Evolutionary conservation across 352 stramenopile species (phyloP), one percentile per base, ranked within the genome.

Genomic region (Pythium folliculosum): DNA sequence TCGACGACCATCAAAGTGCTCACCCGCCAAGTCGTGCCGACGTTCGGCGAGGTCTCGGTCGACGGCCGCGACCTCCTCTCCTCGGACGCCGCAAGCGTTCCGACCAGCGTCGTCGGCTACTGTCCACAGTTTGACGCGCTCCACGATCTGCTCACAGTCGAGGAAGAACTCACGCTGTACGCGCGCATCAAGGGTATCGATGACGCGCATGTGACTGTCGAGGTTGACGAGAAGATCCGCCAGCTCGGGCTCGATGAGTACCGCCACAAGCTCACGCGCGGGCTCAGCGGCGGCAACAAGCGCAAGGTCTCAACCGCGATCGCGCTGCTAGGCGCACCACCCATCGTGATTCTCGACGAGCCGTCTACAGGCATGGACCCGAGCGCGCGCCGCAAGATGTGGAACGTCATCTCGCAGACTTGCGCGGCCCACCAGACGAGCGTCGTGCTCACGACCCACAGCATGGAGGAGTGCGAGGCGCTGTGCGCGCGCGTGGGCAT

Each of bases 271-370:
- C 73, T 81, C 37, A 80, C 80, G 32, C 62, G 71, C 4, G 68
- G 72, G 3, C 57, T 89, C 5, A 86, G 75, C 52, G 94, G 93
- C 22, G 90, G 91, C 53, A 98, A 98, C 83, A 99, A 99, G 81
- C 83, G 97, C 60, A 98, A 98, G 73, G 84, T 99, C 0, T 98
- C 83, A 58, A 88, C 98, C 2, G 96, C 96, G n/a, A 96, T 96
- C 73, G 96, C 97, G 22, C 88, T 98, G 45, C 95, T 99, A 48
- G 96, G 96, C 12, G 73, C 84, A 25, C 97, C 97, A 17, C 76
- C 85, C 21, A 93, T 99, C 56, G 78, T 99, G 22, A 95, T 99
- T 58, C 70, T 99, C 17, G 97, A 99, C 66, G 97, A 99, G 71
- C 96, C 92, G 63, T 96, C 84, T 27, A 97, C 96, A 6, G 95